These are phyloP conservation scores for Yamadazyma spencermartinsiae DNA, from an alignment of 1,139 yeast species.

Conservation along the genomic window DNA sequence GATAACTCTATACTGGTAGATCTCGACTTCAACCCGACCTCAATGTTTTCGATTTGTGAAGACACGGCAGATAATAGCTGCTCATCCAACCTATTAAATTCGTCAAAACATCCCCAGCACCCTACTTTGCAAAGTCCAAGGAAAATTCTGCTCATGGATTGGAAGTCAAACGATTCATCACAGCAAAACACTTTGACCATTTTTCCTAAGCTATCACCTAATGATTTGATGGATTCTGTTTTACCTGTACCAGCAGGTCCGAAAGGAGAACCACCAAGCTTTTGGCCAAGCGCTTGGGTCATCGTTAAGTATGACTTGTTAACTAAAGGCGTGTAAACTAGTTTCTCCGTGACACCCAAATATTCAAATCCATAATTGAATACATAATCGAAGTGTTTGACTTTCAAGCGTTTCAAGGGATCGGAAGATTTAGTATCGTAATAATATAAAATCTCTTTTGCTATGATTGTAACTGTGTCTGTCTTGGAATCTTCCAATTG, in stretches of 20 bases:
- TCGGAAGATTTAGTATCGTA: constrained; percentile 26
- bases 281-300: constrained; percentile 72
- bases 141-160: constrained; percentile 75
- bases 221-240: constrained; percentile 85
- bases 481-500: constrained; percentile 12
- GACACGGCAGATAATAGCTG: constrained; percentile 82
- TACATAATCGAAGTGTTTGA: constrained; percentile 54
- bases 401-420: constrained; percentile 33
- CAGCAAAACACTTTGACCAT: constrained; percentile 87
- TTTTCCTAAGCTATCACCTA: constrained; percentile 78
- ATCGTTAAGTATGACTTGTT: constrained; percentile 65
- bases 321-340: constrained; percentile 78
- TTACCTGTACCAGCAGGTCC: constrained; percentile 99
- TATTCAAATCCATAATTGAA: constrained; percentile 81
- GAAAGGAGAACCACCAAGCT: constrained; percentile 86
- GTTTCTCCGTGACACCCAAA: constrained; percentile 69
- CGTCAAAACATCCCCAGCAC: constrained; percentile 97
- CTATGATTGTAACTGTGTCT: constrained; percentile 15
- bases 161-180: constrained; percentile 85
- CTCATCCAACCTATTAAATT: constrained; percentile 79
- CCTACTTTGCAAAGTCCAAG: constrained; percentile 85
- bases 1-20: constrained; percentile 44
- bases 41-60: constrained; percentile 75
- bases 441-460: constrained; percentile 51
- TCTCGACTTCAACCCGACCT: constrained; percentile 42